These are phyloP conservation scores for Alternaria atra DNA, from an alignment of 2,329 filamentous ascomycete species.

Conservation along the genomic window DNA sequence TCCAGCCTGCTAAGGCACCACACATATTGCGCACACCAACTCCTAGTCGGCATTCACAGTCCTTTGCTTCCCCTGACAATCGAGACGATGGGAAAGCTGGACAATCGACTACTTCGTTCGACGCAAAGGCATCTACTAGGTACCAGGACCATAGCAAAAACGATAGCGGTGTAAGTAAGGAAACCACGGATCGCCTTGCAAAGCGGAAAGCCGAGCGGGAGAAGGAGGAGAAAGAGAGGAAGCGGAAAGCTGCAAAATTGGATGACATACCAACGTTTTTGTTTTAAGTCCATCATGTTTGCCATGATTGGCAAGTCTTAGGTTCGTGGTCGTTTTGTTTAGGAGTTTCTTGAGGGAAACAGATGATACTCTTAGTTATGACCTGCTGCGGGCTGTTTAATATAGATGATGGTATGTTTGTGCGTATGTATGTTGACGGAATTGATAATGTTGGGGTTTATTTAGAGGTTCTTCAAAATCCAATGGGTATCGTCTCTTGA, in stretches of 20 bases:
- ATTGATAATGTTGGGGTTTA: too few relatives aligned
- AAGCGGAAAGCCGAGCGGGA: conserved; percentile 42
- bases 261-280: conserved; percentile 58
- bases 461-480: too few relatives aligned
- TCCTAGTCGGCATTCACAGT: background rate
- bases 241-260: conserved; percentile 34
- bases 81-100: background rate
- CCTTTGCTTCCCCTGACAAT: background rate
- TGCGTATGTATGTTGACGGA: background rate
- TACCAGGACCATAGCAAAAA: background rate
- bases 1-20: conserved; percentile 1
- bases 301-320: background rate
- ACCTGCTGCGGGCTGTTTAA: background rate
- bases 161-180: conserved; percentile 19
- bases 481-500: too few relatives aligned
- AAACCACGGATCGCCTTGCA: conserved; percentile 39
- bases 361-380: background rate
- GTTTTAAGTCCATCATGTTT: conserved; percentile 36
- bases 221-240: conserved; percentile 37
- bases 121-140: conserved; percentile 11
- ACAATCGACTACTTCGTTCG: conserved; percentile 16
- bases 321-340: background rate
- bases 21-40: background rate
- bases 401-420: background rate
- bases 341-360: background rate